Percentiles rank a stretch among this genome's conserved stretches.
phyloP scores from a whole-genome alignment of 768 basidiomycete species.

The Lyophyllum shimeji region DNA sequence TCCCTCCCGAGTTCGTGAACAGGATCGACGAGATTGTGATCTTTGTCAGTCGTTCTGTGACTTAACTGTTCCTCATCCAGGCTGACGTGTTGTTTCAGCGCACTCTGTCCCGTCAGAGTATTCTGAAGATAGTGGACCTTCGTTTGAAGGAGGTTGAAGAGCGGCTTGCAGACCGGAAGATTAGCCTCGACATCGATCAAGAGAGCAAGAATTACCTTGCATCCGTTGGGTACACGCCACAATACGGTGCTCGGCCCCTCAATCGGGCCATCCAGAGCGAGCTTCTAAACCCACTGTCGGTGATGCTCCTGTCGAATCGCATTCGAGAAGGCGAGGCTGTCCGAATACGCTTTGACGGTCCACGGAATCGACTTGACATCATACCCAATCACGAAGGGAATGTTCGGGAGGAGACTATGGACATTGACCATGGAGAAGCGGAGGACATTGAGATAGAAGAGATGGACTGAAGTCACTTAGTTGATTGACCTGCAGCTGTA shows the following conservation, averaged over 20 bases:
- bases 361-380: constrained; percentile 74
- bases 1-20: constrained; percentile 93
- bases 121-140: constrained; percentile 86
- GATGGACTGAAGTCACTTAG: constrained; percentile 42
- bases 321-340: constrained; percentile 82
- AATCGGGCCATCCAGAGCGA: constrained; percentile 91
- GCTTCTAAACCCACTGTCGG: constrained; percentile 86
- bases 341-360: constrained; percentile 74
- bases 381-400: constrained; percentile 79
- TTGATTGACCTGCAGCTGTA: not conserved
- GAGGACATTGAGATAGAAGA: constrained; percentile 68
- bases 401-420: constrained; percentile 53
- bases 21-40: constrained; percentile 86
- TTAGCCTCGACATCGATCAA: constrained; percentile 75
- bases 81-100: constrained; percentile 51
- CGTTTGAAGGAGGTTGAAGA: constrained; percentile 84
- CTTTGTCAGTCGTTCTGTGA: constrained; percentile 48
- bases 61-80: not conserved
- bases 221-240: constrained; percentile 74
- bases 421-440: constrained; percentile 51
- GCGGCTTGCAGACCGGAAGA: constrained; percentile 77
- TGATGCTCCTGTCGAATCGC: constrained; percentile 80
- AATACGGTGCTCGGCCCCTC: constrained; percentile 91
- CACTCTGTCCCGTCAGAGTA: constrained; percentile 70
- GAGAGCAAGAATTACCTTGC: constrained; percentile 74